These are phyloP conservation scores for Somion occarium DNA, from an alignment of 1,284 basidiomycete genomes.

Conservation along the genomic window DNA sequence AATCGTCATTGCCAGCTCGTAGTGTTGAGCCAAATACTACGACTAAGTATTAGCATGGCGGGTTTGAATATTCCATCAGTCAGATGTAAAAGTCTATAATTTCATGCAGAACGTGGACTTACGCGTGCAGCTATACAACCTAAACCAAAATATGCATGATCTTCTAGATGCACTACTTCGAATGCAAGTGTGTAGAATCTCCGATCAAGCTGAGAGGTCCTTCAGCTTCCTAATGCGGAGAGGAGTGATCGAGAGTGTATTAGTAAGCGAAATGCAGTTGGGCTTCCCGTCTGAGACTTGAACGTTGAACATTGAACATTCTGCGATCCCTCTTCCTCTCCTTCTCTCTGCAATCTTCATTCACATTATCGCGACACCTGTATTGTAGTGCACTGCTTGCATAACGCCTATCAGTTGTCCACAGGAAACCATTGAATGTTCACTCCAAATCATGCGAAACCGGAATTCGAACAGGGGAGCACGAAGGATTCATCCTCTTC, in stretches of 20 bases:
- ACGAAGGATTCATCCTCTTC: neutral
- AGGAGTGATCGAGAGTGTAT: neutral
- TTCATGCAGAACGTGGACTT: no score
- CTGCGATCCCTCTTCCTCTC: neutral
- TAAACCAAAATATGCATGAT: no score
- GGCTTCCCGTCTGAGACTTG: neutral
- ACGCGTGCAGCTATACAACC: no score
- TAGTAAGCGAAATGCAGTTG: neutral
- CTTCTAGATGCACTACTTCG: no score
- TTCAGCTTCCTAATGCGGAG: neutral
- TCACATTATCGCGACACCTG: neutral
- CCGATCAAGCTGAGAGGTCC: no score
- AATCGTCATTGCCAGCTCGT: constrained; percentile 24
- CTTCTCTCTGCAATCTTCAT: neutral
- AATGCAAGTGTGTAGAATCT: no score
- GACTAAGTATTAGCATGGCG: no score
- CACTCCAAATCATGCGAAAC: neutral
- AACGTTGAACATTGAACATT: neutral
- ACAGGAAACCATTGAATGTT: neutral
- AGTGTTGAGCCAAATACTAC: no score
- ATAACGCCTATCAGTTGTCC: no score
- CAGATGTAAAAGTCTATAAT: no score
- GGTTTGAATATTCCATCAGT: no score
- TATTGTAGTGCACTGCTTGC: neutral
- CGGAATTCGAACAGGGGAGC: neutral